A percentile compares a stretch with the other conserved stretches of the same genome.
Evolutionary conservation across 306 rosid species (phyloP).

Genomic region (Astragalus membranaceus): DNA sequence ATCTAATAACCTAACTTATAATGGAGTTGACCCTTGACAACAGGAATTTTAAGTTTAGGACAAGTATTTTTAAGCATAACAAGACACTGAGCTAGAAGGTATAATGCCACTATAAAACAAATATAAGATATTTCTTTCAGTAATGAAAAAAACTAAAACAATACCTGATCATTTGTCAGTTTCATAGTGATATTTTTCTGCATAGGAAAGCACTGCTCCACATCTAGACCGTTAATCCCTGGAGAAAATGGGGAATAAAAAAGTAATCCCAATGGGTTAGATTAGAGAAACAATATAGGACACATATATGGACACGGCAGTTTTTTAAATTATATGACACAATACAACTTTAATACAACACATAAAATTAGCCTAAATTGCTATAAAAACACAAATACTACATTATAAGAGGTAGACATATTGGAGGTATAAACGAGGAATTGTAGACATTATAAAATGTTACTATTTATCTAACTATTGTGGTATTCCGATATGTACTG

Average conservation of each 20-base stretch:
- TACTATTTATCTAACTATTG: background rate
- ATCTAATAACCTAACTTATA: background rate
- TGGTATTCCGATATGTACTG: background rate
- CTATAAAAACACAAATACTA: background rate
- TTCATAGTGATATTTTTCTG: constrained; percentile 55
- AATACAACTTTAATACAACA: too few relatives aligned
- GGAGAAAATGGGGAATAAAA: constrained; percentile 13
- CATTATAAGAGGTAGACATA: background rate
- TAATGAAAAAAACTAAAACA: background rate
- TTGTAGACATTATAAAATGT: background rate
- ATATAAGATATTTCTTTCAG: background rate
- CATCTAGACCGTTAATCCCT: constrained; percentile 60
- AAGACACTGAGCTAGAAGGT: constrained; percentile 7
- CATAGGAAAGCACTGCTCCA: constrained; percentile 88
- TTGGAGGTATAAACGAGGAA: background rate
- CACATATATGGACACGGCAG: background rate
- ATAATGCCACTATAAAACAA: constrained; percentile 5
- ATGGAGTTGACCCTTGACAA: background rate
- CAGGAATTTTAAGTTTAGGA: background rate
- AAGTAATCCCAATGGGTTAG: constrained; percentile 15
- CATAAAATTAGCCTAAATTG: too few relatives aligned
- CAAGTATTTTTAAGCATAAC: background rate
- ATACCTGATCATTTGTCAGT: constrained; percentile 85
- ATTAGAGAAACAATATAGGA: too few relatives aligned
- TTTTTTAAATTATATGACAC: background rate